Evolutionary conservation across 306 rosid species (phyloP).

Genomic region (Fragaria nilgerrensis): DNA sequence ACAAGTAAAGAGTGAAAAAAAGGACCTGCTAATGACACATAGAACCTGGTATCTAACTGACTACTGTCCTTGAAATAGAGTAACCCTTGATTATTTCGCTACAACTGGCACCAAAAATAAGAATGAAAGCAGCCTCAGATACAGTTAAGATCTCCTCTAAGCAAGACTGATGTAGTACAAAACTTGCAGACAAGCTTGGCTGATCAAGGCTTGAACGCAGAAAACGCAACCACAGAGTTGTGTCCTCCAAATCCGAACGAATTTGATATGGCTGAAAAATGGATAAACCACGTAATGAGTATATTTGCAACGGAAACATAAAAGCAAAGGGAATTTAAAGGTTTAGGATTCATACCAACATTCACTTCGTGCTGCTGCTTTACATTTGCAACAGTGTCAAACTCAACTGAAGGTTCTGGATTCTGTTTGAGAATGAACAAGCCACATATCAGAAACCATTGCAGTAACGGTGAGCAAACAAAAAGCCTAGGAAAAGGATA

Average conservation of each 20-base stretch:
- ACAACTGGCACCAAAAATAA: conserved; percentile 23
- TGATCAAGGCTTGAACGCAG: conserved; percentile 84
- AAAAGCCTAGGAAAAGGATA: background rate
- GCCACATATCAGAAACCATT: conserved; percentile 17
- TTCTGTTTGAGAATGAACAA: conserved; percentile 48
- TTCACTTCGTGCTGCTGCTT: conserved; percentile 88
- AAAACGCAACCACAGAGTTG: conserved; percentile 90
- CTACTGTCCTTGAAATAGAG: conserved; percentile 9
- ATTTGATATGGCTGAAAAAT: conserved; percentile 78
- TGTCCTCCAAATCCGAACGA: conserved; percentile 99
- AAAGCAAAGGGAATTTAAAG: conserved; percentile 5
- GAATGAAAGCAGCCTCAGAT: conserved; percentile 43
- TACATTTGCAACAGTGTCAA: conserved; percentile 79
- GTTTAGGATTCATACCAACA: conserved; percentile 67
- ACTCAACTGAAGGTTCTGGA: conserved; percentile 91
- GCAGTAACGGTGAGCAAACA: conserved; percentile 4
- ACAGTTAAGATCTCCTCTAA: conserved; percentile 37
- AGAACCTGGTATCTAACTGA: background rate
- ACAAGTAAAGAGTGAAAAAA: background rate
- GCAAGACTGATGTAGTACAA: conserved; percentile 30
- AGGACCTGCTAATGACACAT: background rate
- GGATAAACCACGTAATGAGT: background rate
- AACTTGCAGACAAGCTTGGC: conserved; percentile 31
- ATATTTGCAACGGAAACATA: conserved; percentile 12
- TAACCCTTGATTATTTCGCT: conserved; percentile 24